These are phyloP conservation scores for Dendrostoma leiphaemia DNA, from an alignment of 2,329 filamentous ascomycete species.

Conservation along the genomic window DNA sequence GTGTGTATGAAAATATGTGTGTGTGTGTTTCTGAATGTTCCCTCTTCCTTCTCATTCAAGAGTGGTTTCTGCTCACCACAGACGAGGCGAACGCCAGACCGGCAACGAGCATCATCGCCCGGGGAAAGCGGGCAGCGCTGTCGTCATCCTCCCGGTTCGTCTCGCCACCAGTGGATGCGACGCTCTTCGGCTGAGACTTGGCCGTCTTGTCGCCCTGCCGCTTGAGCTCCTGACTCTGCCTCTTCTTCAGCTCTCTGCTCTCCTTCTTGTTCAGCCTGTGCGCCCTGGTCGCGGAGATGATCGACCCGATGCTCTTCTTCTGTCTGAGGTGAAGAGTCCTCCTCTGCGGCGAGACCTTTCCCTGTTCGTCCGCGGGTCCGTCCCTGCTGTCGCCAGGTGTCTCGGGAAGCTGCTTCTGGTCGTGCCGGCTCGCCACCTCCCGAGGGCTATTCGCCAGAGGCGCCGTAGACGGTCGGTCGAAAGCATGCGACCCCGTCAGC, in stretches of 20 bases:
- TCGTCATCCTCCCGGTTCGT: not conserved
- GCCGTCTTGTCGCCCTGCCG: not conserved
- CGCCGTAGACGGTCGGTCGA: slow-evolving; percentile 10
- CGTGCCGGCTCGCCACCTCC: not conserved
- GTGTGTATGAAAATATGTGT: too few relatives aligned
- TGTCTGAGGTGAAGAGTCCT: slow-evolving; percentile 8
- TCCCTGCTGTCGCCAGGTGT: too few relatives aligned
- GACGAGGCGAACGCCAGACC: slow-evolving; percentile 26
- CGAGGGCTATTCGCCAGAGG: not conserved
- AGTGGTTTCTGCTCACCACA: slow-evolving; percentile 18
- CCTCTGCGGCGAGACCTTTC: not conserved
- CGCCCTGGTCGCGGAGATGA: slow-evolving; percentile 7
- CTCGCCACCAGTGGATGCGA: not conserved
- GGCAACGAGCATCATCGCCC: slow-evolving; percentile 30
- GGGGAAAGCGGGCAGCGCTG: slow-evolving; percentile 19
- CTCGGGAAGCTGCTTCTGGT: too few relatives aligned
- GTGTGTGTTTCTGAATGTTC: too few relatives aligned
- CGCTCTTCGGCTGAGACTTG: not conserved
- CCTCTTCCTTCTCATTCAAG: too few relatives aligned
- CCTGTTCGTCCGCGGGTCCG: not conserved
- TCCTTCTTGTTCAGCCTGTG: slow-evolving; percentile 11
- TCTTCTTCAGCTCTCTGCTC: slow-evolving; percentile 8
- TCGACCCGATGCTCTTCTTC: slow-evolving; percentile 11
- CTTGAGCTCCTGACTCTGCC: slow-evolving; percentile 11
- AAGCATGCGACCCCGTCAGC: slow-evolving; percentile 26